Conservation (phyloP, 306 rosid genomes). For the Cucurbita pepo region DNA sequence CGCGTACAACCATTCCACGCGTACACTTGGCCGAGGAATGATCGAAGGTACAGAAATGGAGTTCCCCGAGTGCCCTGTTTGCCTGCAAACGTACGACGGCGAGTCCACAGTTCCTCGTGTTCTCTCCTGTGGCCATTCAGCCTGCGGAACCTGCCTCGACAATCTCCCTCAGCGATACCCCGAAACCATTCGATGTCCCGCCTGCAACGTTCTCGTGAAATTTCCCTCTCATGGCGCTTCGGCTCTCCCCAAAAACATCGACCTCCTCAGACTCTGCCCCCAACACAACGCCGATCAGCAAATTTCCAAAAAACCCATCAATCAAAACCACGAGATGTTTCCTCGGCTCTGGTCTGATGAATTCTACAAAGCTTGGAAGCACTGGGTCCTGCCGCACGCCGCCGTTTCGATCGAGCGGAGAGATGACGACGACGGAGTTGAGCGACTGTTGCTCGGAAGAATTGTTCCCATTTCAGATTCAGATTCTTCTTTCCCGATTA, state of each 20-base stretch:
- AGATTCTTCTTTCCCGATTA: constrained; percentile 13
- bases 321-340: background rate
- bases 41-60: constrained; percentile 25
- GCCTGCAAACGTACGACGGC: constrained; percentile 63
- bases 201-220: constrained; percentile 63
- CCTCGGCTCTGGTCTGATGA: constrained; percentile 56
- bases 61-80: constrained; percentile 79
- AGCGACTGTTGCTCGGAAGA: constrained; percentile 12
- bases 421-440: background rate
- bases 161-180: constrained; percentile 45
- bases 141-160: constrained; percentile 45
- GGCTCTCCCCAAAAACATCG: constrained; percentile 84
- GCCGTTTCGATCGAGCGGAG: constrained; percentile 22
- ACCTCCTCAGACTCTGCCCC: constrained; percentile 52
- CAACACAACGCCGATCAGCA: constrained; percentile 12
- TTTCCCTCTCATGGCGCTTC: constrained; percentile 48
- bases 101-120: constrained; percentile 46
- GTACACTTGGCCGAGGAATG: background rate
- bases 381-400: constrained; percentile 42
- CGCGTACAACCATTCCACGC: too few species aligned
- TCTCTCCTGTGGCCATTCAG: constrained; percentile 60
- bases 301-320: background rate
- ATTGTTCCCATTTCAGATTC: constrained; percentile 8
- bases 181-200: constrained; percentile 68
- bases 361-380: constrained; percentile 49